phyloP scores from a whole-genome alignment of 2,329 filamentous ascomycete genomes.

The Diplodia intermedia region DNA sequence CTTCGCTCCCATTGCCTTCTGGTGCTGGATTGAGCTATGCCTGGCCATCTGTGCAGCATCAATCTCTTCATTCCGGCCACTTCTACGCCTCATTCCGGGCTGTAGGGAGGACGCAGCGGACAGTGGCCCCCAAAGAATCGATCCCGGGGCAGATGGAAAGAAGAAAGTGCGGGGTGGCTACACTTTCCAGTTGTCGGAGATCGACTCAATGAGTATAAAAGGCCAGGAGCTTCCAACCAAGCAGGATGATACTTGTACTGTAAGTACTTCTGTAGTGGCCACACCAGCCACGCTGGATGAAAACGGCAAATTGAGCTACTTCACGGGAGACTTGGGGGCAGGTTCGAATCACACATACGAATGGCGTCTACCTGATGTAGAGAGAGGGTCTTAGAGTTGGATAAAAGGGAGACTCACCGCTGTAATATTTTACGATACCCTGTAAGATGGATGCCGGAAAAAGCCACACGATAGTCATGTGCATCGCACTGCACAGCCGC shows the following conservation, averaged over 20 bases:
- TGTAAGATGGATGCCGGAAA: neutral
- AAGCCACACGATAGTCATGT: neutral
- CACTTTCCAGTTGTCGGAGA: slow-evolving; percentile 12
- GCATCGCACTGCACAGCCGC: neutral
- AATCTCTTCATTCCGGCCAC: slow-evolving; percentile 3
- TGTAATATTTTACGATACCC: slow-evolving; percentile 1
- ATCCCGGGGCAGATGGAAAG: neutral
- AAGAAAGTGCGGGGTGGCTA: neutral
- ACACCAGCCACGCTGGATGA: neutral
- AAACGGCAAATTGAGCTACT: neutral
- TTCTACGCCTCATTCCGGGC: neutral
- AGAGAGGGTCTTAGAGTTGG: neutral
- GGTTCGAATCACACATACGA: neutral
- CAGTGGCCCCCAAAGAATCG: too few relatives aligned
- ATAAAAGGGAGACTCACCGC: neutral
- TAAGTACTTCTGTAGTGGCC: neutral
- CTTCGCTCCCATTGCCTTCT: neutral
- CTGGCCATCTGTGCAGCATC: slow-evolving; percentile 21
- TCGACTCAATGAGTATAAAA: slow-evolving; percentile 7
- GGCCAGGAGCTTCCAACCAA: neutral
- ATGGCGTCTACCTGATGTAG: neutral
- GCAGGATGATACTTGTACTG: neutral
- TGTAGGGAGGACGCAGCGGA: neutral
- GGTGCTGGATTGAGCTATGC: slow-evolving; percentile 15
- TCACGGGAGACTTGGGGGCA: neutral